These are phyloP conservation scores for Prunus yedoensis DNA, from an alignment of 331 rosid species.

Conservation along the genomic window DNA sequence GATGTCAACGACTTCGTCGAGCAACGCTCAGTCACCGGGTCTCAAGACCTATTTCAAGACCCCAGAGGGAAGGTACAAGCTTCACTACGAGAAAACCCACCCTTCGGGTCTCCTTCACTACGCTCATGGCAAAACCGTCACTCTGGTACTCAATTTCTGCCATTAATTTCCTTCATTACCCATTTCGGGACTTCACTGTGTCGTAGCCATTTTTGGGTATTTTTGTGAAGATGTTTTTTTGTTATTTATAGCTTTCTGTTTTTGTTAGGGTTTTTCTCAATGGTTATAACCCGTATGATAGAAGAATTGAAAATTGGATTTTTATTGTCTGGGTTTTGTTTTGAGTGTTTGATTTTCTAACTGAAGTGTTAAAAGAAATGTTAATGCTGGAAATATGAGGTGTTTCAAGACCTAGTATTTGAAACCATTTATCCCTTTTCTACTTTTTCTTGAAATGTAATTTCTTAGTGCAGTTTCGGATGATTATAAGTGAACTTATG, in stretches of 20 bases:
- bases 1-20: conserved; percentile 69
- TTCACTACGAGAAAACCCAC: conserved; percentile 91
- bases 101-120: conserved; percentile 91
- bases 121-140: conserved; percentile 83
- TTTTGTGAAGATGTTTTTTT: conserved; percentile 1
- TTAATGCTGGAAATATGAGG: conserved; percentile 22
- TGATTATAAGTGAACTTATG: background rate
- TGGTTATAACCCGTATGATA: conserved; percentile 2
- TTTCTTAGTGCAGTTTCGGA: conserved; percentile 6
- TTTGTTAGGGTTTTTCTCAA: conserved; percentile 33
- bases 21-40: conserved; percentile 65
- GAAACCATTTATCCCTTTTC: background rate
- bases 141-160: conserved; percentile 56
- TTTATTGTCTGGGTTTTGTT: conserved; percentile 1
- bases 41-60: conserved; percentile 95
- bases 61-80: conserved; percentile 93
- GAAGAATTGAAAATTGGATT: background rate
- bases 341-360: background rate
- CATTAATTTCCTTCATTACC: background rate
- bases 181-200: background rate
- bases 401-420: background rate
- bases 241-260: background rate
- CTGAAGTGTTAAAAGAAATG: background rate
- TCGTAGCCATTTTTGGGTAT: background rate
- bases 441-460: background rate